These are phyloP conservation scores for Alloascoidea africana DNA, from an alignment of 805 yeast species.

Conservation along the genomic window DNA sequence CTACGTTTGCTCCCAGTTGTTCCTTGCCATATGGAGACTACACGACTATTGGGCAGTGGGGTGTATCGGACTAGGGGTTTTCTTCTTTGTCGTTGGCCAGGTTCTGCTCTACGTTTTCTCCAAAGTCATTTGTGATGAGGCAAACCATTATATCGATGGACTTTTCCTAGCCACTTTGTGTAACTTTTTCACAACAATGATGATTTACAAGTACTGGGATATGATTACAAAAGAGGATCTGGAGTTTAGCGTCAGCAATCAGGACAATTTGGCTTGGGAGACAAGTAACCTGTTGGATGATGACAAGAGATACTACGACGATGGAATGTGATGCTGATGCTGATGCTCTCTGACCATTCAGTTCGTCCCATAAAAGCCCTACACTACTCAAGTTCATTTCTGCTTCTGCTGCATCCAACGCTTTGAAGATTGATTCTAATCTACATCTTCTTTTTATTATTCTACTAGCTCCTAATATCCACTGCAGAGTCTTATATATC, in stretches of 20 bases:
- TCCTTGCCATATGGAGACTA: constrained; percentile 52
- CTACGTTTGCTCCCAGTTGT: constrained; percentile 52
- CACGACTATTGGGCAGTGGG: constrained; percentile 84
- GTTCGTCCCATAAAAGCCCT: too few species aligned
- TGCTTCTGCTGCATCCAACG: too few species aligned
- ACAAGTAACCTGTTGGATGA: neutral
- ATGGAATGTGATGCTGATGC: too few species aligned
- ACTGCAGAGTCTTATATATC: too few species aligned
- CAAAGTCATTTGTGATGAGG: constrained; percentile 44
- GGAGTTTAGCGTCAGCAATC: constrained; percentile 65
- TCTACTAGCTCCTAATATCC: too few species aligned
- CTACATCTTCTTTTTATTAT: too few species aligned
- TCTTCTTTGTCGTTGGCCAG: constrained; percentile 76
- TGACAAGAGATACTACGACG: neutral
- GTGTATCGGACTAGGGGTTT: constrained; percentile 52
- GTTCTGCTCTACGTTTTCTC: constrained; percentile 59
- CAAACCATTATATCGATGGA: constrained; percentile 85
- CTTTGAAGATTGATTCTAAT: too few species aligned
- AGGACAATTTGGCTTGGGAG: constrained; percentile 28
- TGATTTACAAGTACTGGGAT: constrained; percentile 95
- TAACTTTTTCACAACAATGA: constrained; percentile 74
- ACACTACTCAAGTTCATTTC: too few species aligned
- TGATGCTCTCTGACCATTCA: too few species aligned
- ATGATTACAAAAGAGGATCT: constrained; percentile 89
- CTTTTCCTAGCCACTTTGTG: constrained; percentile 71